Evolutionary conservation across 441 rosid species (phyloP).

Genomic region (Adansonia grandidieri): DNA sequence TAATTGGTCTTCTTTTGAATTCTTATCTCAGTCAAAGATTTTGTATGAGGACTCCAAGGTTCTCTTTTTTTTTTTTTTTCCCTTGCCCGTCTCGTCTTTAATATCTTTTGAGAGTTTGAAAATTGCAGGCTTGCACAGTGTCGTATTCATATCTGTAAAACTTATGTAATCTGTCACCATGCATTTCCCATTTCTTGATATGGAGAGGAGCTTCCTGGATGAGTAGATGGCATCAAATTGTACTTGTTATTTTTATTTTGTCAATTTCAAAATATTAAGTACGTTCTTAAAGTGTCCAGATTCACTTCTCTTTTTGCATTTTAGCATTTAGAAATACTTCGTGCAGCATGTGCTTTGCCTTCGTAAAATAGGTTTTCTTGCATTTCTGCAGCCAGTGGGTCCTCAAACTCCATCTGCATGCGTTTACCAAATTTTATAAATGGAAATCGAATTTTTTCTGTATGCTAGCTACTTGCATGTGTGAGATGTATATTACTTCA

Average conservation of each 20-base stretch:
- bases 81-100: not conserved
- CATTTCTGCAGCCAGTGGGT: not conserved
- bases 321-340: not conserved
- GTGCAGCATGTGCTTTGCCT: not conserved
- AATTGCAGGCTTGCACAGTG: not conserved
- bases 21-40: constrained; percentile 18
- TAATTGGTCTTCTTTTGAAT: constrained; percentile 29
- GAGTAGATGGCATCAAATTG: not conserved
- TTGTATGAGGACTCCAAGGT: constrained; percentile 12
- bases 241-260: not conserved
- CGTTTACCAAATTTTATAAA: not conserved
- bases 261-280: not conserved
- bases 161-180: not conserved
- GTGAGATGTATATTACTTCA: no score
- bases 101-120: constrained; percentile 14
- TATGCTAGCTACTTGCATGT: no score
- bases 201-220: not conserved
- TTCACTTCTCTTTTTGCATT: not conserved
- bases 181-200: not conserved
- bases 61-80: constrained; percentile 6
- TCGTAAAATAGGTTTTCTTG: not conserved
- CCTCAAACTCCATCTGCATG: not conserved
- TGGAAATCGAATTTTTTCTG: not conserved
- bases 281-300: not conserved
- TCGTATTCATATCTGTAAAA: not conserved